Conservation (phyloP, 2,329 filamentous ascomycete genomes). For the Aspergillus brasiliensis region DNA sequence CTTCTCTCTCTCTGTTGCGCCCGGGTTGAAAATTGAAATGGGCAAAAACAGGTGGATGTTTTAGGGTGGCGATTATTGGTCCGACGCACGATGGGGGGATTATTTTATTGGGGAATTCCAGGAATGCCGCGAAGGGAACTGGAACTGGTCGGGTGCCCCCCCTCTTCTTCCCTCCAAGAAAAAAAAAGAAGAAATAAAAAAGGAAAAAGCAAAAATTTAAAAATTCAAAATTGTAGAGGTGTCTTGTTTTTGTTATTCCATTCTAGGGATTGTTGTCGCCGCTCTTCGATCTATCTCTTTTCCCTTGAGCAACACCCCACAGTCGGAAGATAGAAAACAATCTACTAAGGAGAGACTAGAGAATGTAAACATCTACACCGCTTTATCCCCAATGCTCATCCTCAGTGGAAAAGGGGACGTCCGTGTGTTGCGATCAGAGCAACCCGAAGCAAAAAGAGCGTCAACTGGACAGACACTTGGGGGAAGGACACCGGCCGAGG, state of each 20-base stretch:
- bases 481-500: constrained; percentile 3
- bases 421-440: background rate
- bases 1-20: constrained; percentile 6
- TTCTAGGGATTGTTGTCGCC: constrained; percentile 2
- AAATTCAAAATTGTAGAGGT: constrained; percentile 7
- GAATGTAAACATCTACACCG: background rate
- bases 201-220: constrained; percentile 2
- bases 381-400: background rate
- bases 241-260: constrained; percentile 6
- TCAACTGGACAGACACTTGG: constrained; percentile 2
- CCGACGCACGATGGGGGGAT: constrained; percentile 6
- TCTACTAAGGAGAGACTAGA: constrained; percentile 2
- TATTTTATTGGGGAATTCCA: constrained; percentile 3
- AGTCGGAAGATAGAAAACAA: background rate
- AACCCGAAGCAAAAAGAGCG: background rate
- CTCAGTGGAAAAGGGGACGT: background rate
- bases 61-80: constrained; percentile 30
- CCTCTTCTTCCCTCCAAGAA: background rate
- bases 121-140: constrained; percentile 7
- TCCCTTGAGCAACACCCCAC: background rate
- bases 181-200: background rate
- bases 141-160: background rate
- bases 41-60: constrained; percentile 22
- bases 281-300: background rate
- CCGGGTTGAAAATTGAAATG: constrained; percentile 17